Percentiles rank a stretch among this genome's conserved stretches.
These are phyloP conservation scores for Bacidia rubella DNA, from an alignment of 495 filamentous ascomycete genomes.

Conservation along the genomic window DNA sequence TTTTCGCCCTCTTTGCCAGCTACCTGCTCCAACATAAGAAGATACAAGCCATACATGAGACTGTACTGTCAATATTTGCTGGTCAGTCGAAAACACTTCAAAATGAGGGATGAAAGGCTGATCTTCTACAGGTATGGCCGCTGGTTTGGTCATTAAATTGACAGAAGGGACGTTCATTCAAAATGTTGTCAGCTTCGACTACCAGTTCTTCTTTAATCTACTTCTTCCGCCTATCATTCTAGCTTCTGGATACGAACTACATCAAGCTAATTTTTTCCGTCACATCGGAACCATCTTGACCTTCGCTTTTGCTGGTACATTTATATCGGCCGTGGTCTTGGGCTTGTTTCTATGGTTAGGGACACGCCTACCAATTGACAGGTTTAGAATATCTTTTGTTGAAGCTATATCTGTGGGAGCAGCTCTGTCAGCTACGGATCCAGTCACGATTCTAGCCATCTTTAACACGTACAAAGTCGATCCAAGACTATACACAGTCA, in stretches of 20 bases:
- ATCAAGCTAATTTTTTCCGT: conserved; percentile 97
- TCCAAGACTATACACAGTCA: conserved; percentile 93
- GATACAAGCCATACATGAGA: conserved; percentile 95
- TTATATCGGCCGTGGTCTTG: conserved; percentile 89
- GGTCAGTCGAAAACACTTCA: conserved; percentile 37
- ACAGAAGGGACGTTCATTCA: conserved; percentile 68
- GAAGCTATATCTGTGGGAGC: conserved; percentile 94
- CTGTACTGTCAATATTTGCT: conserved; percentile 94
- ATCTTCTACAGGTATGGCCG: conserved; percentile 64
- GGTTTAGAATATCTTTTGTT: conserved; percentile 72
- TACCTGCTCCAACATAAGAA: conserved; percentile 90
- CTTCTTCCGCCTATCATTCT: conserved; percentile 95
- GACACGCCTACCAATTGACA: conserved; percentile 73
- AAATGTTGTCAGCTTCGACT: conserved; percentile 84
- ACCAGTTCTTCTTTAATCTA: conserved; percentile 98
- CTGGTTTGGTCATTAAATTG: conserved; percentile 77
- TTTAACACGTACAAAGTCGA: conserved; percentile 99
- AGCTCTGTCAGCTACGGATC: conserved; percentile 90
- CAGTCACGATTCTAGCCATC: conserved; percentile 92
- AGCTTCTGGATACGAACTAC: conserved; percentile 90
- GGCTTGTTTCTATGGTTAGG: conserved; percentile 79
- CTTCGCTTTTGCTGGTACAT: conserved; percentile 96
- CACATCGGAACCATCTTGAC: conserved; percentile 96
- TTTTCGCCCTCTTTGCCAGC: conserved; percentile 89
- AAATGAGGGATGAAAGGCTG: background rate